Conservation (phyloP, 306 rosid species). For the Amphicarpaea edgeworthii region DNA sequence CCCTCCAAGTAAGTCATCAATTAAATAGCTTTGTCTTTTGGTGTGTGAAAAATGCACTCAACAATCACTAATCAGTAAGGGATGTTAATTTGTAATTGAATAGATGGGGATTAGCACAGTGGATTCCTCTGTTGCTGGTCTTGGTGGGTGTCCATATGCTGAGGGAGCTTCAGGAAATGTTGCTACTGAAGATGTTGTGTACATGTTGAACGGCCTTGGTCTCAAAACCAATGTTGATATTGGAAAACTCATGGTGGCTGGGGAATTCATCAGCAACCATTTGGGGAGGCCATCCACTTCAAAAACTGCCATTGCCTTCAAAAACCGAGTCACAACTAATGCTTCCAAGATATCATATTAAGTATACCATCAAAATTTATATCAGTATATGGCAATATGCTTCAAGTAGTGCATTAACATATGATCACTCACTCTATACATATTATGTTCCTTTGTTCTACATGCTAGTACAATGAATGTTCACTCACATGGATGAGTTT, state of each 20-base stretch:
- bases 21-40: constrained; percentile 16
- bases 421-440: constrained; percentile 15
- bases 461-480: not conserved
- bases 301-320: constrained; percentile 78
- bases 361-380: not conserved
- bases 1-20: constrained; percentile 79
- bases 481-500: constrained; percentile 29
- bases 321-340: constrained; percentile 60
- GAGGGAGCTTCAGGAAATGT: constrained; percentile 66
- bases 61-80: not conserved
- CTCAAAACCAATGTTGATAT: constrained; percentile 80
- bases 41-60: not conserved
- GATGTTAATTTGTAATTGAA: constrained; percentile 15
- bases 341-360: constrained; percentile 64
- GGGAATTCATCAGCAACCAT: constrained; percentile 84
- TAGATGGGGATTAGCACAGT: constrained; percentile 67
- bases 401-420: constrained; percentile 32
- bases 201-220: constrained; percentile 89
- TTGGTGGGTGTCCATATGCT: constrained; percentile 55
- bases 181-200: constrained; percentile 93
- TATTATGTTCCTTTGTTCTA: constrained; percentile 12
- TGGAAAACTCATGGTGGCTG: constrained; percentile 73
- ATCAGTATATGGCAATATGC: not conserved
- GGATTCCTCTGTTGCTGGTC: constrained; percentile 54
- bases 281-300: constrained; percentile 76